Conservation (phyloP, 2,329 filamentous ascomycete genomes). For the Coniochaeta ligniaria region DNA sequence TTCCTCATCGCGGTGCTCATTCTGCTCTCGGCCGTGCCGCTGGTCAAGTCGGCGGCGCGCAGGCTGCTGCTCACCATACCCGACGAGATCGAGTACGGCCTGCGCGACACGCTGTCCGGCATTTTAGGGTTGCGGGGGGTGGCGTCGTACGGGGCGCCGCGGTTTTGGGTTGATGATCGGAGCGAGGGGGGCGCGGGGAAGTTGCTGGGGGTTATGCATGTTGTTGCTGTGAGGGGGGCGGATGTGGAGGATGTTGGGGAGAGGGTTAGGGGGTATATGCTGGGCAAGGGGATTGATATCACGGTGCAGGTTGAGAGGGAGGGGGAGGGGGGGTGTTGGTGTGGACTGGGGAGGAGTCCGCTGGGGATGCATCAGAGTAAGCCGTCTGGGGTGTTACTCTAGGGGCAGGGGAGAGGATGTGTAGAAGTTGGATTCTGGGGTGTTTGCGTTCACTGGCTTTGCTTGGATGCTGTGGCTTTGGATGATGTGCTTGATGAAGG, state of each 20-base stretch:
- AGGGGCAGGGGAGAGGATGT: neutral
- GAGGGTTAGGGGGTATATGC: constrained; percentile 65
- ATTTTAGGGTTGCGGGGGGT: constrained; percentile 79
- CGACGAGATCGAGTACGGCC: constrained; percentile 75
- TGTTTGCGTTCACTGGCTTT: neutral
- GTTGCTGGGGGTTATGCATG: constrained; percentile 78
- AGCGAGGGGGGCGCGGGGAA: constrained; percentile 33
- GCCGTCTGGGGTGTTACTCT: neutral
- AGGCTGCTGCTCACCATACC: constrained; percentile 80
- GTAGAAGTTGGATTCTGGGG: neutral
- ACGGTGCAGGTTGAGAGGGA: constrained; percentile 85
- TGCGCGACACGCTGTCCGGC: constrained; percentile 79
- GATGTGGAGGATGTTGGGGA: constrained; percentile 78
- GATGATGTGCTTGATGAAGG: neutral
- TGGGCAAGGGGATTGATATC: constrained; percentile 67
- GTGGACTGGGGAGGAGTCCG: constrained; percentile 33
- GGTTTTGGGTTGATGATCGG: constrained; percentile 86
- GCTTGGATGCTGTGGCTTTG: neutral
- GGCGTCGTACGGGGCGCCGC: constrained; percentile 74
- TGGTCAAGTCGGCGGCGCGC: constrained; percentile 78
- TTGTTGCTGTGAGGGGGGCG: constrained; percentile 65
- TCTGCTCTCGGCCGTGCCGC: constrained; percentile 81
- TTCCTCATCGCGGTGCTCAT: constrained; percentile 91
- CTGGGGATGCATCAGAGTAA: neutral
- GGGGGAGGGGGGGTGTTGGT: constrained; percentile 62